These are phyloP conservation scores for Russula olivacea DNA, from an alignment of 768 basidiomycete species.

Conservation along the genomic window DNA sequence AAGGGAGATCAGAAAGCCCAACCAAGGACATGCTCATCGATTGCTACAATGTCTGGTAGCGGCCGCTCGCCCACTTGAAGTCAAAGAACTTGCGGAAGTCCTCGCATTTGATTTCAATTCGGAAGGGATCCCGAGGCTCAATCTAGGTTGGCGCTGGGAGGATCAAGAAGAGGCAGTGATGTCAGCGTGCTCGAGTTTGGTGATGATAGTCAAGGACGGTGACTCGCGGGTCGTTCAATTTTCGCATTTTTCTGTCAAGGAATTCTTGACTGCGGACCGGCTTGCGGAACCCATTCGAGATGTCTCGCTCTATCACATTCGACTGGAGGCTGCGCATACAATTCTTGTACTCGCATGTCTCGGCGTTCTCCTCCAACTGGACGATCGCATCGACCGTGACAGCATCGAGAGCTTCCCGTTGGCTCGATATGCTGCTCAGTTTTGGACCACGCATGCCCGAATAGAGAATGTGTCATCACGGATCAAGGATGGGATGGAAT, in stretches of 20 bases:
- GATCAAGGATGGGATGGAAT: neutral
- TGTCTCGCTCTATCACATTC: neutral
- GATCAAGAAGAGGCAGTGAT: neutral
- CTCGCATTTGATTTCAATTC: neutral
- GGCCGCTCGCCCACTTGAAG: neutral
- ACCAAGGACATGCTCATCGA: neutral
- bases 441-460: neutral
- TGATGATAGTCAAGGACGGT: neutral
- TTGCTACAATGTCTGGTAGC: neutral
- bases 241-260: slow-evolving; percentile 4
- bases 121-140: neutral
- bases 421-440: neutral
- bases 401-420: neutral
- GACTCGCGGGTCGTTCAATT: neutral
- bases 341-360: slow-evolving; percentile 1
- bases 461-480: neutral
- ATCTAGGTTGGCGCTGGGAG: neutral
- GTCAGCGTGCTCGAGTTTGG: slow-evolving; percentile 1
- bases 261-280: neutral
- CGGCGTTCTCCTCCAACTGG: neutral
- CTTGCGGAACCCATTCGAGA: neutral
- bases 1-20: neutral
- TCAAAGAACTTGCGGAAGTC: slow-evolving; percentile 1
- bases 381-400: neutral
- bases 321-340: neutral